Evolutionary conservation across 2,329 filamentous ascomycete genomes (phyloP).

Genomic region (Paraphoma sp.): DNA sequence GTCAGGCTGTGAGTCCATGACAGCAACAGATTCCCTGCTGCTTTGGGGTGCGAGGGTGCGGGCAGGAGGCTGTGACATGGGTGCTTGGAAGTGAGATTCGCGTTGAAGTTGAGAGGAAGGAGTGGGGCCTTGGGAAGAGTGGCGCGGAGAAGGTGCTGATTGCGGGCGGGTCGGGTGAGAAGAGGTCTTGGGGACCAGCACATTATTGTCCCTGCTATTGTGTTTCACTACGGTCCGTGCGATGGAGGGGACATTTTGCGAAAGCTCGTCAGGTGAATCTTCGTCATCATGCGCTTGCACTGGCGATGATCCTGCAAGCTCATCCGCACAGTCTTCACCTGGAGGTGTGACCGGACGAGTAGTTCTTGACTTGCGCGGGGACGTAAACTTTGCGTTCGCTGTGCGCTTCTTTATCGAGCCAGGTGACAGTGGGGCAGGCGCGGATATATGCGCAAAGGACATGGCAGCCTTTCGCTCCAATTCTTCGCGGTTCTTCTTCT

Average conservation of each 20-base stretch:
- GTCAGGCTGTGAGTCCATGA: constrained; percentile 56
- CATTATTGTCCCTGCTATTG: constrained; percentile 24
- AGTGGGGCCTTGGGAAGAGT: constrained; percentile 24
- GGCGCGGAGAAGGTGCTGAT: constrained; percentile 23
- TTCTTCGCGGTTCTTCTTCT: constrained; percentile 27
- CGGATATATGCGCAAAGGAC: constrained; percentile 36
- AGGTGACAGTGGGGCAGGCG: constrained; percentile 24
- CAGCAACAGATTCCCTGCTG: constrained; percentile 47
- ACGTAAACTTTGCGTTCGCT: constrained; percentile 27
- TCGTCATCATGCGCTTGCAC: constrained; percentile 23
- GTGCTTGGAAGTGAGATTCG: constrained; percentile 22
- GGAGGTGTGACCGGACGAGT: constrained; percentile 5
- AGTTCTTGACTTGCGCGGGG: constrained; percentile 27
- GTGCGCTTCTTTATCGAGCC: constrained; percentile 18
- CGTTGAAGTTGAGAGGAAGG: constrained; percentile 30
- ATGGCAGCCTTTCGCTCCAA: constrained; percentile 30
- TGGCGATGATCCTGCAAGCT: constrained; percentile 18
- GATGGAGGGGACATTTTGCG: constrained; percentile 23
- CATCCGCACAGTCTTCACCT: constrained; percentile 32
- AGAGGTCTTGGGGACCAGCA: constrained; percentile 48
- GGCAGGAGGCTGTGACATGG: constrained; percentile 22
- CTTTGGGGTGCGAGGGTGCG: constrained; percentile 23
- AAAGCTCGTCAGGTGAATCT: constrained; percentile 42
- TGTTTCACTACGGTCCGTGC: constrained; percentile 18
- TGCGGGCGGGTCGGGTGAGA: constrained; percentile 41